phyloP scores from a whole-genome alignment of 2,329 filamentous ascomycete species.

The Proliferodiscus dingleyae region DNA sequence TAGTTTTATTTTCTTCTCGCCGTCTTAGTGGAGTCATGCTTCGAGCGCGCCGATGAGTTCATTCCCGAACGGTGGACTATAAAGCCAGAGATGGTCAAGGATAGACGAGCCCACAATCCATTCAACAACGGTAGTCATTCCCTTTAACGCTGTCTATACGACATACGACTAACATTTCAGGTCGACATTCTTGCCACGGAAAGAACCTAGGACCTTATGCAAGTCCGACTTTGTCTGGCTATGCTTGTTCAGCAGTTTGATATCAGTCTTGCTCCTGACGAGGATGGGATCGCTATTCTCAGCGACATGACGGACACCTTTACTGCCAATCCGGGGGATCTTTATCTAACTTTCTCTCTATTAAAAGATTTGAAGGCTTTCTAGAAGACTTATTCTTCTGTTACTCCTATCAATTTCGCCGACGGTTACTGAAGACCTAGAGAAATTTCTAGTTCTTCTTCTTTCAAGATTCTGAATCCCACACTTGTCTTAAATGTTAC shows the following conservation, averaged over 20 bases:
- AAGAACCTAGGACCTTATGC: no score
- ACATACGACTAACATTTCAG: not conserved
- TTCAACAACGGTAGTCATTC: constrained; percentile 1
- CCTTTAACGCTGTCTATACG: not conserved
- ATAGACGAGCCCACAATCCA: not conserved
- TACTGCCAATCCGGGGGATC: not conserved
- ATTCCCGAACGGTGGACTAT: constrained; percentile 5
- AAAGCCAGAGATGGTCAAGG: constrained; percentile 1
- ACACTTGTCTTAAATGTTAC: no score
- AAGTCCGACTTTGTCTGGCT: no score
- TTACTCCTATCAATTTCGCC: no score
- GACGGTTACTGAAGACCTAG: no score
- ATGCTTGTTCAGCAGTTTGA: not conserved
- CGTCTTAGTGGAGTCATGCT: not conserved
- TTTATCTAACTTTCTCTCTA: no score
- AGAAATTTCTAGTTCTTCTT: no score
- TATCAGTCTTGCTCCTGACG: not conserved
- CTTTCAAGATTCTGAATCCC: no score
- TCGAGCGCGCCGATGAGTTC: constrained; percentile 1
- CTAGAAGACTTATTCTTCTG: no score
- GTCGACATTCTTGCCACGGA: not conserved
- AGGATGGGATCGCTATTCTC: not conserved
- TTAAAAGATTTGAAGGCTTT: no score
- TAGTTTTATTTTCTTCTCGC: no score
- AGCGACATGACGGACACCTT: not conserved